Conservation (phyloP, 495 filamentous ascomycete species). For the Bryoglossum gracile region DNA sequence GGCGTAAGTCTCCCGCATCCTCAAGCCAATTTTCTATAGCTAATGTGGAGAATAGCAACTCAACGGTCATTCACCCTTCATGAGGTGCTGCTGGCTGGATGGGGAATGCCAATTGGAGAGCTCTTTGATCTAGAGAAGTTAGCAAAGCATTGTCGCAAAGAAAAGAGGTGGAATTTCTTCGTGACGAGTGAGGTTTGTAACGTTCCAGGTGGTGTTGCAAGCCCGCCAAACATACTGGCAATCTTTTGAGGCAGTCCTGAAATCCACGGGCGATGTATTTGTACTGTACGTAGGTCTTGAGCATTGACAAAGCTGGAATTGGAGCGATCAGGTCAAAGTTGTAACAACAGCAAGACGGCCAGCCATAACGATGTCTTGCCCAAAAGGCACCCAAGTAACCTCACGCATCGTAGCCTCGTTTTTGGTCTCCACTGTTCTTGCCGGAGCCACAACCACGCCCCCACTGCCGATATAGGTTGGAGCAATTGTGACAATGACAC, state of each 20-base stretch:
- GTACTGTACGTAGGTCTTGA: too few relatives aligned
- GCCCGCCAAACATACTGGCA: conserved; percentile 40
- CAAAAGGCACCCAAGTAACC: conserved; percentile 66
- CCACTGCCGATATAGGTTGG: conserved; percentile 76
- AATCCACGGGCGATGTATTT: too few relatives aligned
- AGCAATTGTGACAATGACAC: conserved; percentile 76
- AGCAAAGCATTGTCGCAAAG: conserved; percentile 33
- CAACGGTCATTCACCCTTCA: conserved; percentile 28
- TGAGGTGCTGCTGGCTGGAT: conserved; percentile 39
- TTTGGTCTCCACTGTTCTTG: conserved; percentile 40
- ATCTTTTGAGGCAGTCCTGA: conserved; percentile 30
- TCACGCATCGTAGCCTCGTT: conserved; percentile 53
- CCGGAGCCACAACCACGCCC: conserved; percentile 61
- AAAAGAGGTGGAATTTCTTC: conserved; percentile 40
- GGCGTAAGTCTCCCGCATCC: conserved; percentile 22
- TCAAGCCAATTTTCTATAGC: background rate
- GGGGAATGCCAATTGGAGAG: conserved; percentile 44
- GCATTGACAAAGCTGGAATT: too few relatives aligned
- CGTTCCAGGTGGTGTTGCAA: conserved; percentile 40
- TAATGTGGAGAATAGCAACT: conserved; percentile 1
- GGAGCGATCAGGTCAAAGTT: too few relatives aligned
- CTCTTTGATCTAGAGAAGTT: conserved; percentile 41
- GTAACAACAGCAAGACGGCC: conserved; percentile 7
- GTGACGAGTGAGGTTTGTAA: conserved; percentile 40
- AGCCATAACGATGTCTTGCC: conserved; percentile 73